phyloP scores from a whole-genome alignment of 2,329 filamentous ascomycete species.

The Phaeomoniella chlamydospora region DNA sequence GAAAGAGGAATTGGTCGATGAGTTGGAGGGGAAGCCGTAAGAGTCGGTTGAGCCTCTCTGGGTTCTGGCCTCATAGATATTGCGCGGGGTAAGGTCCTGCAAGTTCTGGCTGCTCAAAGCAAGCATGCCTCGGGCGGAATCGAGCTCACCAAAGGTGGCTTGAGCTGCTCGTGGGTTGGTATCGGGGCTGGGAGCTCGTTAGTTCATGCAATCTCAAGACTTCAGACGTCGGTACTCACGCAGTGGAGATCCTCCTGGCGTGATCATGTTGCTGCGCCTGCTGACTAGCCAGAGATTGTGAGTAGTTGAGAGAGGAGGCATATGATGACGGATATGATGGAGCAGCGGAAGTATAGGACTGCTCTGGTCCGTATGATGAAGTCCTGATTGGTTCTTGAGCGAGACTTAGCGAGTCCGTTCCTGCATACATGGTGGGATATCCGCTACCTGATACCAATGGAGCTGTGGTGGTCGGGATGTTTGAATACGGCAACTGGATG shows the following conservation, averaged over 20 bases:
- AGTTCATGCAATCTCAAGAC: conserved; percentile 9
- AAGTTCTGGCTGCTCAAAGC: conserved; percentile 61
- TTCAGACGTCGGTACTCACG: conserved; percentile 46
- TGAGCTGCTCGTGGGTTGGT: conserved; percentile 34
- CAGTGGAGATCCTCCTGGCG: conserved; percentile 60
- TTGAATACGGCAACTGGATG: conserved; percentile 56
- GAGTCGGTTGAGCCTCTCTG: conserved; percentile 66
- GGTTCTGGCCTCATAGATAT: conserved; percentile 63
- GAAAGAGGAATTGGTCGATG: conserved; percentile 79
- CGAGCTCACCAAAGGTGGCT: conserved; percentile 73
- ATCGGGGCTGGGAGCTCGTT: conserved; percentile 4
- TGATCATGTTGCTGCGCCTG: conserved; percentile 38
- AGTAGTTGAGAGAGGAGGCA: conserved; percentile 67
- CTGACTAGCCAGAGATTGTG: conserved; percentile 39
- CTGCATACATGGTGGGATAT: conserved; percentile 48
- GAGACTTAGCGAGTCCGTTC: conserved; percentile 53
- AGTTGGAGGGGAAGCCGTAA: conserved; percentile 77
- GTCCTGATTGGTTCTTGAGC: conserved; percentile 67
- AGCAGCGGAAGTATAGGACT: conserved; percentile 53
- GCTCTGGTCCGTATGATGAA: conserved; percentile 54
- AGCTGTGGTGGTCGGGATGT: conserved; percentile 57
- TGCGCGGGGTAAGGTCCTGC: conserved; percentile 64
- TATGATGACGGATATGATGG: conserved; percentile 55
- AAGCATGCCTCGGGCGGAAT: conserved; percentile 87
- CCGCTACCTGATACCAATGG: conserved; percentile 56